Conservation (phyloP, 257 asterid genomes). For the Salvia miltiorrhiza region DNA sequence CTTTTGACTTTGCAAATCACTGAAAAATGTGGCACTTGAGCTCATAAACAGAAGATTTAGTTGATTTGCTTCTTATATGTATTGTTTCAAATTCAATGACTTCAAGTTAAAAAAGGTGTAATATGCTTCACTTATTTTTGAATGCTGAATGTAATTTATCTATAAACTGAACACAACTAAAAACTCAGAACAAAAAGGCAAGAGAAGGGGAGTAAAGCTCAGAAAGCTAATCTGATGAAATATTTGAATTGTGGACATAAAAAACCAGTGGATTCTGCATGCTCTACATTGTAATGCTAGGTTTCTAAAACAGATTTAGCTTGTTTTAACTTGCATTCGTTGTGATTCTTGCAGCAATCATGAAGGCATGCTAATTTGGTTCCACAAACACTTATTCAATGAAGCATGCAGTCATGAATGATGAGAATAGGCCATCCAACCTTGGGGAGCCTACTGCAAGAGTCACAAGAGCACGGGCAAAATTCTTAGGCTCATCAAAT, state of each 20-base stretch:
- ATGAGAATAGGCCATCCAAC: conserved; percentile 49
- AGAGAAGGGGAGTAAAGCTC: not conserved
- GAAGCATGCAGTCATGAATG: conserved; percentile 50
- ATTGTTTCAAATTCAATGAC: not conserved
- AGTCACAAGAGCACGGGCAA: conserved; percentile 79
- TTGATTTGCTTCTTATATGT: not conserved
- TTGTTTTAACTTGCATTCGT: conserved; percentile 21
- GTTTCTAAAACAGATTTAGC: not conserved
- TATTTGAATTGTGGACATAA: not conserved
- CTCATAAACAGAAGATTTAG: conserved; percentile 1
- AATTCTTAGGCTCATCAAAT: conserved; percentile 49
- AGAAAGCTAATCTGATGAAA: not conserved
- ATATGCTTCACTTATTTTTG: not conserved
- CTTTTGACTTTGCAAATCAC: not conserved
- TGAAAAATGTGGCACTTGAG: not conserved
- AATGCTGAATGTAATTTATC: not conserved
- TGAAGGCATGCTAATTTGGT: conserved; percentile 35
- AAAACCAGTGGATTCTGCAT: not conserved
- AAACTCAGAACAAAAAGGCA: not conserved
- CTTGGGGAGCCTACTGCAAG: conserved; percentile 43
- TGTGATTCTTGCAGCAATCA: conserved; percentile 39
- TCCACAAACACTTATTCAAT: conserved; percentile 23
- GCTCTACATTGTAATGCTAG: conserved; percentile 6
- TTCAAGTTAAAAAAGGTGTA: not conserved
- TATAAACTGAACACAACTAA: not conserved